These are phyloP conservation scores for Xylaria sp. DNA, from an alignment of 2,329 filamentous ascomycete genomes.

Conservation along the genomic window DNA sequence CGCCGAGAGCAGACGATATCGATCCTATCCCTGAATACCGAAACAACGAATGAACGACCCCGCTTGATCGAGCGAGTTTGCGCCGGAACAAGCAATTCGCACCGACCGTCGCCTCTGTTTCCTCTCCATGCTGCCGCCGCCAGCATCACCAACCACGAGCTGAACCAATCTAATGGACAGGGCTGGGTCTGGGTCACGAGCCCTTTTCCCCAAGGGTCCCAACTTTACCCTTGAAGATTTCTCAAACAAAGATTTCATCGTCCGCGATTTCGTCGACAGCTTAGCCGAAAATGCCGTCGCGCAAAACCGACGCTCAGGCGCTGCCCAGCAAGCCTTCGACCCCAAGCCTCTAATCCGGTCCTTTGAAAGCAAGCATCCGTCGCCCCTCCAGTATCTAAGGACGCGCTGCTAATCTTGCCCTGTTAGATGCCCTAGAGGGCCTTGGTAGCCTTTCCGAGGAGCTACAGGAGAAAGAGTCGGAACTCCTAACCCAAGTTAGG, in stretches of 20 bases:
- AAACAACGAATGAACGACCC: background rate
- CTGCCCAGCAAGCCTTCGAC: constrained; percentile 74
- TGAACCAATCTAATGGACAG: constrained; percentile 48
- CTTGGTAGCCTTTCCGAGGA: constrained; percentile 78
- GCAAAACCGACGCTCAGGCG: constrained; percentile 78
- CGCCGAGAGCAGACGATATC: background rate
- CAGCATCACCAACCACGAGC: constrained; percentile 27
- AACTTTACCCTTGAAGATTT: constrained; percentile 89
- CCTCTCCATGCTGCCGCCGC: constrained; percentile 34
- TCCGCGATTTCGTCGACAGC: constrained; percentile 95
- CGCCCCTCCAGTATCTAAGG: background rate
- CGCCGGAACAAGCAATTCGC: background rate
- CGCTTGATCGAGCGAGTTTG: background rate
- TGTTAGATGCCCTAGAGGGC: constrained; percentile 66
- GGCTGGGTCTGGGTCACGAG: constrained; percentile 58
- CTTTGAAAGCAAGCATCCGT: constrained; percentile 70
- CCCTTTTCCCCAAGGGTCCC: constrained; percentile 78
- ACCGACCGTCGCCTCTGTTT: background rate
- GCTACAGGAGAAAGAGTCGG: constrained; percentile 87
- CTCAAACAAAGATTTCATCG: constrained; percentile 91
- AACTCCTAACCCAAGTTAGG: constrained; percentile 86
- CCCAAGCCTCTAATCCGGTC: constrained; percentile 95
- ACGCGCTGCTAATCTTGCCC: constrained; percentile 40
- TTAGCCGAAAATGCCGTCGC: constrained; percentile 85
- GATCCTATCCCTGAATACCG: background rate